phyloP scores from a whole-genome alignment of 1,284 basidiomycete genomes.

The Ceraceosorus guamensis region DNA sequence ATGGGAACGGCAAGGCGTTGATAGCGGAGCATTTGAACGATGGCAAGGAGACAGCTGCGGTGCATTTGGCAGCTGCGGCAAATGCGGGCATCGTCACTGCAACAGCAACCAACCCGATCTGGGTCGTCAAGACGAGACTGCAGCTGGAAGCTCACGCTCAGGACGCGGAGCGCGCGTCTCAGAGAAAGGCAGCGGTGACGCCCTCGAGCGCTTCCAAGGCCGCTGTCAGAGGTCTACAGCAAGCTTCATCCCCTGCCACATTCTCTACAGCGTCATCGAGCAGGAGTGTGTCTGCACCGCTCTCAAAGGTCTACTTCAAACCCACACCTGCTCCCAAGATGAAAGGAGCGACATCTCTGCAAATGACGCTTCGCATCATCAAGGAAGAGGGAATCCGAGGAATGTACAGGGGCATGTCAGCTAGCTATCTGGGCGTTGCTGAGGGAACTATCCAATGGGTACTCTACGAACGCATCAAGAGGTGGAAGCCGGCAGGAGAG shows the following conservation, averaged over 20 bases:
- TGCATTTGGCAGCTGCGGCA: constrained; percentile 81
- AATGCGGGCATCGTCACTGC: constrained; percentile 75
- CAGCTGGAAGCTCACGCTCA: constrained; percentile 58
- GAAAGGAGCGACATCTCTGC: constrained; percentile 56
- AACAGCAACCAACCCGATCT: constrained; percentile 90
- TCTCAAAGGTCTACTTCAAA: constrained; percentile 24
- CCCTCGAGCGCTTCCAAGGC: background rate
- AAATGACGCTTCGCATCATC: constrained; percentile 65
- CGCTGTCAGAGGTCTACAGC: too few relatives aligned
- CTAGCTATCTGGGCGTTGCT: constrained; percentile 89
- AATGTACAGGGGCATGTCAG: constrained; percentile 89
- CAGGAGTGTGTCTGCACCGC: background rate
- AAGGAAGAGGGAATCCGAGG: constrained; percentile 75
- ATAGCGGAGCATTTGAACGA: constrained; percentile 74
- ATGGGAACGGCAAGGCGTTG: constrained; percentile 90
- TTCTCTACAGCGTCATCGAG: too few relatives aligned
- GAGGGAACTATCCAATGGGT: constrained; percentile 98
- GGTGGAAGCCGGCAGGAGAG: constrained; percentile 12
- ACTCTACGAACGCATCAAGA: constrained; percentile 80
- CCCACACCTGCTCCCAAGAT: constrained; percentile 22
- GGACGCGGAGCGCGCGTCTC: background rate
- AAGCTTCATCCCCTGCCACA: too few relatives aligned
- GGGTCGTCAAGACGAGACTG: constrained; percentile 94
- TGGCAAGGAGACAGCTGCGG: constrained; percentile 71
- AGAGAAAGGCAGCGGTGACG: constrained; percentile 8